A percentile compares a stretch with the other conserved stretches of the same genome.
These are phyloP conservation scores for Colletotrichum cordylinicola DNA, from an alignment of 2,329 filamentous ascomycete species.

Conservation along the genomic window DNA sequence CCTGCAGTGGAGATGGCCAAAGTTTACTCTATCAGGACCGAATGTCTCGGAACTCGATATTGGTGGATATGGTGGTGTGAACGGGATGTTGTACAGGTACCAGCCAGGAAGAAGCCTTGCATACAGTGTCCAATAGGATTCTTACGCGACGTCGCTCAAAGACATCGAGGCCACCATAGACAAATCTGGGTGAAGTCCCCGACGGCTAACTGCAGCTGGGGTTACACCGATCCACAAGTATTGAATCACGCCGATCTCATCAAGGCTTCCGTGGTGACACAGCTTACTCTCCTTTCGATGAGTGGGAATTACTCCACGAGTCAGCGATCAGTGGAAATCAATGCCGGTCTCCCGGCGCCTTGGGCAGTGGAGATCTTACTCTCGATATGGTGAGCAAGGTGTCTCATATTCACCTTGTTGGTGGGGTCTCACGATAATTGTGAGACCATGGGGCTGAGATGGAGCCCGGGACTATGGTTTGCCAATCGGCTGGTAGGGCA, in stretches of 20 bases:
- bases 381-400: neutral
- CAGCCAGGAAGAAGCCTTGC: neutral
- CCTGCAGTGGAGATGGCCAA: neutral
- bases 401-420: neutral
- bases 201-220: neutral
- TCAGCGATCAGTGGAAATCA: neutral
- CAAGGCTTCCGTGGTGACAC: neutral
- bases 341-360: neutral
- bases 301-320: conserved; percentile 5
- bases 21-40: neutral
- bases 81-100: neutral
- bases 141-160: neutral
- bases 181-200: neutral
- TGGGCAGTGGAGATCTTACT: conserved; percentile 2
- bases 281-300: neutral
- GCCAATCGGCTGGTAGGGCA: neutral
- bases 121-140: neutral
- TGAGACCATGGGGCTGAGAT: neutral
- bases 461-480: neutral
- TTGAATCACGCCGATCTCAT: conserved; percentile 7
- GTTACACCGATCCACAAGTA: conserved; percentile 11
- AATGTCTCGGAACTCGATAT: conserved; percentile 23
- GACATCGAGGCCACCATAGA: neutral
- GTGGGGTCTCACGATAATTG: neutral
- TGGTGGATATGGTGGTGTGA: neutral